Conservation (phyloP, 1,284 basidiomycete genomes). For the Stygiomarasmius scandens region DNA sequence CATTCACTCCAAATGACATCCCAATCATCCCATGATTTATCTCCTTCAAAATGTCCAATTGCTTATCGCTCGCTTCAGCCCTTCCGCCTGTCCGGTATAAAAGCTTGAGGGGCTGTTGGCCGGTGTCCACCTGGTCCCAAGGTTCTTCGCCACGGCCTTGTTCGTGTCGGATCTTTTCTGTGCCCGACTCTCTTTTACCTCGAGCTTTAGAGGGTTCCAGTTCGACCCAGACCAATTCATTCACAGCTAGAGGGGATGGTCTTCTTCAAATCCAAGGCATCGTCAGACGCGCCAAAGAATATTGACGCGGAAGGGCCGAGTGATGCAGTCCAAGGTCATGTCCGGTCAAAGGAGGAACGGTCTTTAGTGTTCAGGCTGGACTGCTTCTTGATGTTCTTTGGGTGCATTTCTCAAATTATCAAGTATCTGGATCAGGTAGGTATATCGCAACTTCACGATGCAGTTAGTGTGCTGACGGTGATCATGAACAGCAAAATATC, state of each 20-base stretch:
- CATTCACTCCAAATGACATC: background rate
- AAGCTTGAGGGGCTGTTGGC: too few relatives aligned
- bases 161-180: background rate
- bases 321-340: constrained; percentile 1
- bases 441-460: background rate
- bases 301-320: background rate
- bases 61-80: background rate
- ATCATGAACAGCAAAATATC: constrained; percentile 47
- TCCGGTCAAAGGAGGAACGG: constrained; percentile 9
- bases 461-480: background rate
- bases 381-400: constrained; percentile 3
- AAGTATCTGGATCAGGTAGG: constrained; percentile 19
- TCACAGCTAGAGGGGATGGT: background rate
- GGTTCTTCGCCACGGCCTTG: background rate
- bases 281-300: background rate
- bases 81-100: too few relatives aligned
- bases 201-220: background rate
- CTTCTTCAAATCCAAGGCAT: background rate
- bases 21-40: background rate
- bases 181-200: background rate
- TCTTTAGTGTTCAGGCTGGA: constrained; percentile 7
- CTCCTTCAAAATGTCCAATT: background rate
- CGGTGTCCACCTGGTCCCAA: background rate
- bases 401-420: constrained; percentile 17
- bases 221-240: background rate